Evolutionary conservation across 2,329 filamentous ascomycete genomes (phyloP).

Genomic region (Chrysoporthe austroafricana): DNA sequence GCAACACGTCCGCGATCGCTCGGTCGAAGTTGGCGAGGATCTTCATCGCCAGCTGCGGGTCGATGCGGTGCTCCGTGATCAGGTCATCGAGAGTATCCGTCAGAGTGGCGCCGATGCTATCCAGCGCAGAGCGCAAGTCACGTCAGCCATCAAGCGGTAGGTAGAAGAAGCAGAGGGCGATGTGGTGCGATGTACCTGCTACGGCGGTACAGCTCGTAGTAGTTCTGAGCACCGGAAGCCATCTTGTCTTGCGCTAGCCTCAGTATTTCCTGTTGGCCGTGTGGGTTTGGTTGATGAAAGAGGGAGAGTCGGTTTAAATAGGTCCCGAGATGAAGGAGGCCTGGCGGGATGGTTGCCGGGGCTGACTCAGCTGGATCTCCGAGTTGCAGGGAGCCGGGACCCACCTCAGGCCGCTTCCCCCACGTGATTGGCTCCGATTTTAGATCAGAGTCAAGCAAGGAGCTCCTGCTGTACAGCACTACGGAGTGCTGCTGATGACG

Average conservation of each 20-base stretch:
- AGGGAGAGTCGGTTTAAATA: slow-evolving; percentile 14
- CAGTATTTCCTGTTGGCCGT: slow-evolving; percentile 13
- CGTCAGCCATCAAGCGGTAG: slow-evolving; percentile 29
- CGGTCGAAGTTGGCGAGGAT: slow-evolving; percentile 95
- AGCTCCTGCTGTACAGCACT: slow-evolving; percentile 16
- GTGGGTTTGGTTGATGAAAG: slow-evolving; percentile 33
- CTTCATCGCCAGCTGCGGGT: slow-evolving; percentile 98
- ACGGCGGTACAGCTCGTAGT: slow-evolving; percentile 96
- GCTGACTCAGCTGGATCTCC: slow-evolving; percentile 12
- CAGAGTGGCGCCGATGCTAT: slow-evolving; percentile 86
- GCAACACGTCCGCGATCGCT: slow-evolving; percentile 86
- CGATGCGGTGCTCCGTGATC: slow-evolving; percentile 92
- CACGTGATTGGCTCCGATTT: slow-evolving; percentile 19
- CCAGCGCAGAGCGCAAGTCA: slow-evolving; percentile 21
- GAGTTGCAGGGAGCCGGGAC: slow-evolving; percentile 3
- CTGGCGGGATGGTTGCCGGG: not conserved
- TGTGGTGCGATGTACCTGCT: slow-evolving; percentile 74
- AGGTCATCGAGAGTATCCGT: slow-evolving; percentile 97
- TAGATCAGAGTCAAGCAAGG: slow-evolving; percentile 11
- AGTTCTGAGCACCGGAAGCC: slow-evolving; percentile 58
- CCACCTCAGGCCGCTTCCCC: slow-evolving; percentile 8
- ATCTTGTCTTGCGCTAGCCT: slow-evolving; percentile 41
- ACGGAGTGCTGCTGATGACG: slow-evolving; percentile 21
- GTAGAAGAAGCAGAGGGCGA: slow-evolving; percentile 27
- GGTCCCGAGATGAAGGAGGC: slow-evolving; percentile 4